phyloP scores from a whole-genome alignment of 2,329 filamentous ascomycete species.

The Cytospora leucostoma region DNA sequence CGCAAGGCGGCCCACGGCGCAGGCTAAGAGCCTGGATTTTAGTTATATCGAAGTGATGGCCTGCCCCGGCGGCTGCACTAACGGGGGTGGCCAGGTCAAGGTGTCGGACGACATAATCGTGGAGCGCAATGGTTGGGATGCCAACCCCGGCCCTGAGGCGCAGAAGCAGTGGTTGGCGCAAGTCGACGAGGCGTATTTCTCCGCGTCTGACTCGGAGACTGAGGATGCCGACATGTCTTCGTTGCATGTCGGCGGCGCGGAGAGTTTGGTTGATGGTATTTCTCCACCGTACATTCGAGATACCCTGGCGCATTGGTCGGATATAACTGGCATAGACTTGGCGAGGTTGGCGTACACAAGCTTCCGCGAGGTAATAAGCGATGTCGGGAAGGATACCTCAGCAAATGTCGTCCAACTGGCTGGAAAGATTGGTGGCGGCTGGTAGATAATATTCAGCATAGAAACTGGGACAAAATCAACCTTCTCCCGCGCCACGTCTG shows the following conservation, averaged over 20 bases:
- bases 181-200: constrained; percentile 90
- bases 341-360: constrained; percentile 79
- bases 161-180: constrained; percentile 83
- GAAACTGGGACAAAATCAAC: constrained; percentile 40
- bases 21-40: constrained; percentile 63
- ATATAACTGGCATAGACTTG: constrained; percentile 68
- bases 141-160: constrained; percentile 70
- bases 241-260: constrained; percentile 35
- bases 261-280: constrained; percentile 61
- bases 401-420: constrained; percentile 86
- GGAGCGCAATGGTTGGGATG: constrained; percentile 48
- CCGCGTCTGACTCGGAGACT: constrained; percentile 59
- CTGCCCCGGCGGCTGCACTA: constrained; percentile 97
- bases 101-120: constrained; percentile 72
- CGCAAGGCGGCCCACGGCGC: constrained; percentile 54
- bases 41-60: constrained; percentile 99
- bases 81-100: constrained; percentile 94
- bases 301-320: constrained; percentile 75
- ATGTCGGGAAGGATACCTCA: constrained; percentile 77
- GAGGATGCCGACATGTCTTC: constrained; percentile 31
- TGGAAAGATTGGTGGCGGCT: constrained; percentile 88
- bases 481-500: constrained; percentile 58
- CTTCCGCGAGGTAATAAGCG: constrained; percentile 89
- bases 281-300: constrained; percentile 66
- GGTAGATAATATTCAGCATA: constrained; percentile 57